Base-by-base conservation (phyloP, 495 filamentous ascomycete genomes). In the Jackrogersella minutella region DNA sequence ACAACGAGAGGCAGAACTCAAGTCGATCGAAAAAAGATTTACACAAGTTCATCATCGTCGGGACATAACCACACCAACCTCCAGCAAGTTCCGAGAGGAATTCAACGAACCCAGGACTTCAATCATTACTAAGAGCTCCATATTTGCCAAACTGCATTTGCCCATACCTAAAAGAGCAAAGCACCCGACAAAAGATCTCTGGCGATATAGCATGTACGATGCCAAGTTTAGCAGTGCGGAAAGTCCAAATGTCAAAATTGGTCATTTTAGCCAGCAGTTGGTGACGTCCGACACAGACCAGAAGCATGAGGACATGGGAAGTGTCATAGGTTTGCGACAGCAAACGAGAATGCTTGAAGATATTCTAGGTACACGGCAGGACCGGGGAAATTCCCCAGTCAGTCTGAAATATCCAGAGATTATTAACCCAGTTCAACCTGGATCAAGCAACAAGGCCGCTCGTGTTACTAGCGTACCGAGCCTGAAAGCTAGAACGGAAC, bases 81-180 rank as follows among this genome's bases (percentile, higher is more conserved):
- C 54, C 40, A 75, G 74, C 51, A 76, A 71, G 33, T 77, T 78
- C 53, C 70, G 71, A 8, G 74, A 78, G 30, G 69, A 76, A 44
- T 64, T 70, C 19, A 63, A 71, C 10, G 59, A 62, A 17, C 65
- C 54, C 9, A 57, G 57, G 22, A 17, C 52, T 46, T 59, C 57
- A 14, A 34, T 57, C 54, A 28, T 34, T 54, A 24, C 44, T 17
- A 77, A 58, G 55, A 61, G 51, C 9, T 78, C 78, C 19, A 56
- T 79, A 46, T 57, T 80, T 17, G 71, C 74, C 9, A 64, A 69
- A 30, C 58, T 80, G 2, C 76, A 78, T 50, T 58, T 78, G 2
- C 68, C 69, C 5, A 62, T 76, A 21, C 68, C 76, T 0, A 70
- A 57, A 43, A 75, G 55, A 53, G 51, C 58, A 28, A 78, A 73